Conservation (phyloP, 2,329 filamentous ascomycete species). For the Colletotrichum australisinense region DNA sequence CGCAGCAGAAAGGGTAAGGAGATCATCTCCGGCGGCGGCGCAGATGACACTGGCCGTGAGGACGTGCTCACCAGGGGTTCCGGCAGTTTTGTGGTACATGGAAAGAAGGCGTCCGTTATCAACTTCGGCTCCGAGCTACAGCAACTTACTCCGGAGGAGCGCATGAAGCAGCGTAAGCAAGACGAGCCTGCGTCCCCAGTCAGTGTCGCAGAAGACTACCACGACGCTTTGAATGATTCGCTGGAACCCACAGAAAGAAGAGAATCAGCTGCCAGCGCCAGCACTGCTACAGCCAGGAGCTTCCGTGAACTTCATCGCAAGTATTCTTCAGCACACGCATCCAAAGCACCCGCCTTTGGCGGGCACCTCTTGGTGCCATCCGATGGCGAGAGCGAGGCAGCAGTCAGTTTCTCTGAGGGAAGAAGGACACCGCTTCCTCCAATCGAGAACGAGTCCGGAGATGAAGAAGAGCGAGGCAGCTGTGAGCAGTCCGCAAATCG, state of each 20-base stretch:
- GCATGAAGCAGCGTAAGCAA: conserved; percentile 71
- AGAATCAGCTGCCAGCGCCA: conserved; percentile 72
- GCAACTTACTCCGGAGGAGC: conserved; percentile 79
- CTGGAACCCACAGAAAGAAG: conserved; percentile 62
- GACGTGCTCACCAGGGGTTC: conserved; percentile 82
- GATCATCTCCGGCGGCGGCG: conserved; percentile 68
- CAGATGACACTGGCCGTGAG: conserved; percentile 64
- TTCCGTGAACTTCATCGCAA: conserved; percentile 72
- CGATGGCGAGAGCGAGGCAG: conserved; percentile 70
- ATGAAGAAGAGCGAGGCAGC: conserved; percentile 28
- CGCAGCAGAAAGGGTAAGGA: conserved; percentile 84
- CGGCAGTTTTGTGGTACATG: conserved; percentile 94
- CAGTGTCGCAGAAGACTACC: conserved; percentile 55
- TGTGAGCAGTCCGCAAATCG: background rate
- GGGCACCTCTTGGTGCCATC: conserved; percentile 60
- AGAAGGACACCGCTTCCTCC: conserved; percentile 66
- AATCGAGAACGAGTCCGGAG: conserved; percentile 54
- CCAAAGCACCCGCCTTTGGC: conserved; percentile 53
- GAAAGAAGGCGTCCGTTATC: conserved; percentile 97
- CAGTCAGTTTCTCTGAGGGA: conserved; percentile 70
- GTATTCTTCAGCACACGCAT: conserved; percentile 64
- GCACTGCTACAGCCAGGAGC: conserved; percentile 74
- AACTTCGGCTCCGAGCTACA: conserved; percentile 96
- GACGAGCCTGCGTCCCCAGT: conserved; percentile 52
- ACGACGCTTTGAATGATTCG: conserved; percentile 59